Percentiles rank a stretch among this genome's conserved stretches.
phyloP scores from a whole-genome alignment of 2,329 filamentous ascomycete species.

The Penicillium frequentans region DNA sequence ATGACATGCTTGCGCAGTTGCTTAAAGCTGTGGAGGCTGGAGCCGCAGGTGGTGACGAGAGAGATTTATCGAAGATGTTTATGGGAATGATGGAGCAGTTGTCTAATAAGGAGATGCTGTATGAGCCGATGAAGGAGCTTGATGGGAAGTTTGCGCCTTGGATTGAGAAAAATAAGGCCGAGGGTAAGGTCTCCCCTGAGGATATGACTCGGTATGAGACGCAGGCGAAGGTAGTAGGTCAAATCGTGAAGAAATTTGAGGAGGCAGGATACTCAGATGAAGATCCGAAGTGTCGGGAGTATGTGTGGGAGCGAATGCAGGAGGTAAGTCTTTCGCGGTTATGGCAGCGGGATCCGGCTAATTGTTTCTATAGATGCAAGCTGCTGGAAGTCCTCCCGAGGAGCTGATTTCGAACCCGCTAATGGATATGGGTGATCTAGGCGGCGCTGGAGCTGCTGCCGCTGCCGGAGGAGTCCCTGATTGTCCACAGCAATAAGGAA shows the following conservation, averaged over 20 bases:
- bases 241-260: conserved; percentile 91
- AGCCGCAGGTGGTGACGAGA: conserved; percentile 63
- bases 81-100: conserved; percentile 99
- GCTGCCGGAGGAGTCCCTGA: conserved; percentile 57
- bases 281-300: conserved; percentile 78
- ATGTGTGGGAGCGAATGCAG: conserved; percentile 96
- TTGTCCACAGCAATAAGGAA: conserved; percentile 60
- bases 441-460: conserved; percentile 64
- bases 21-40: conserved; percentile 80
- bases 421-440: conserved; percentile 67
- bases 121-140: conserved; percentile 98
- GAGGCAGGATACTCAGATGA: conserved; percentile 76
- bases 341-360: conserved; percentile 3
- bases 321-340: conserved; percentile 62
- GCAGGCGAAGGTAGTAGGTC: conserved; percentile 74
- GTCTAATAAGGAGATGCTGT: conserved; percentile 96
- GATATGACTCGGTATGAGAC: conserved; percentile 79
- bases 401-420: conserved; percentile 67
- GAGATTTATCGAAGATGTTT: conserved; percentile 91
- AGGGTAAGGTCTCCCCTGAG: conserved; percentile 58
- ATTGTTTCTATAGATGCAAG: conserved; percentile 79
- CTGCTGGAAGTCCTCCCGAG: conserved; percentile 81
- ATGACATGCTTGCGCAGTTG: conserved; percentile 89
- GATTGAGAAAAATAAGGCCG: conserved; percentile 74
- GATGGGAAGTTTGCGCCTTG: conserved; percentile 89